A percentile compares a stretch with the other conserved stretches of the same genome.
phyloP scores from a whole-genome alignment of 2,329 filamentous ascomycete species.

The Verticillium tricorpus region DNA sequence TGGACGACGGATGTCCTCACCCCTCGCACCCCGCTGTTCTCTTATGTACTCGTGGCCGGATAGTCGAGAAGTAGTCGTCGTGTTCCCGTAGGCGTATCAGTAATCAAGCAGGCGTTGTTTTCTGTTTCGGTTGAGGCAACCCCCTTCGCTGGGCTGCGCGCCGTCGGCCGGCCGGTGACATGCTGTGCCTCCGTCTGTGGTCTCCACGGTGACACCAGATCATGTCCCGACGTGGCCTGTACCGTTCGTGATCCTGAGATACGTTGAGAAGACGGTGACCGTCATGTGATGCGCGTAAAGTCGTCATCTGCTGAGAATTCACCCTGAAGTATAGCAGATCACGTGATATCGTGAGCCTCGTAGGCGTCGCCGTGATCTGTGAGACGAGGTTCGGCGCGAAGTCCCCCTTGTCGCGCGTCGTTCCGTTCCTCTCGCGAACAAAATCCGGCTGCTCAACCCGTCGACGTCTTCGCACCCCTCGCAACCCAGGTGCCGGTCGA shows the following conservation, averaged over 20 bases:
- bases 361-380: too few species aligned
- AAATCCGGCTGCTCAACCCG: background rate
- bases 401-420: background rate
- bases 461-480: background rate
- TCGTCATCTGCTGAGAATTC: too few species aligned
- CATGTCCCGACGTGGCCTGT: background rate
- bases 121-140: background rate
- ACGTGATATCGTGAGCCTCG: too few species aligned
- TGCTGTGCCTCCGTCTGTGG: background rate
- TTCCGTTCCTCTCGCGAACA: background rate
- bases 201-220: background rate
- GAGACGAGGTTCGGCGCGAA: background rate
- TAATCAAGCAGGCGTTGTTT: background rate
- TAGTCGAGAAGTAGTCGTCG: background rate
- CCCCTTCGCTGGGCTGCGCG: background rate
- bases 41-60: background rate
- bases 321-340: too few species aligned
- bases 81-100: background rate
- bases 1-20: background rate
- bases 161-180: background rate
- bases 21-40: background rate
- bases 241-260: background rate
- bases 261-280: background rate
- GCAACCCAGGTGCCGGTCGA: constrained; percentile 41
- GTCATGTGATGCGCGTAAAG: background rate